Percentiles rank a stretch among this genome's conserved stretches.
Conservation (phyloP, 495 filamentous ascomycete species). For the Neurospora tetraspora region DNA sequence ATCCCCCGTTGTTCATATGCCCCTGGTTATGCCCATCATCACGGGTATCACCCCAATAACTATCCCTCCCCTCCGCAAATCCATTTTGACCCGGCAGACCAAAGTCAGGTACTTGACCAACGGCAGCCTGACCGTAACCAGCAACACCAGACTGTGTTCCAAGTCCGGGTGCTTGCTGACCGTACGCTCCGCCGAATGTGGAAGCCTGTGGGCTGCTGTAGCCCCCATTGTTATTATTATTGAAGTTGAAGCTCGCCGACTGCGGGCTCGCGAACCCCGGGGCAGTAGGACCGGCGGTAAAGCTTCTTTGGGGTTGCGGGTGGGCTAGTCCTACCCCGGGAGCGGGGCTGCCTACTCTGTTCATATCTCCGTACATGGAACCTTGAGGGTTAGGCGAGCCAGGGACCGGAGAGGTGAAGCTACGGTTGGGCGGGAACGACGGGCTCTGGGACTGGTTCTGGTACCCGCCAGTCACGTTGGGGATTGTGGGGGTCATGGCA, state of each 20-base stretch:
- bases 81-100: neutral
- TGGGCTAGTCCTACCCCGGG: constrained; percentile 3
- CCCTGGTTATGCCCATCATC: neutral
- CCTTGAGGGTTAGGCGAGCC: constrained; percentile 20
- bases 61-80: neutral
- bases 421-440: constrained; percentile 18
- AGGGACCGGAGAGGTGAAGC: constrained; percentile 21
- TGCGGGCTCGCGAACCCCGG: neutral
- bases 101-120: neutral
- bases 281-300: constrained; percentile 5
- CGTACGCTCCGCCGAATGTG: neutral
- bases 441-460: constrained; percentile 8
- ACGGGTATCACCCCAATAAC: neutral
- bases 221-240: neutral
- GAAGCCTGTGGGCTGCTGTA: neutral
- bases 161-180: neutral
- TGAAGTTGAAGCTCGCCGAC: neutral
- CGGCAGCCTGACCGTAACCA: neutral
- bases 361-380: constrained; percentile 10
- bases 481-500: constrained; percentile 16
- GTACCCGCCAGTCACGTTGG: constrained; percentile 10
- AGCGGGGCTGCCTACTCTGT: constrained; percentile 15
- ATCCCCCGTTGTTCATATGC: neutral
- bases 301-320: constrained; percentile 24
- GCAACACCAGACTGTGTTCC: neutral